phyloP scores from a whole-genome alignment of 2,329 filamentous ascomycete species.

The Colletotrichum sp. region DNA sequence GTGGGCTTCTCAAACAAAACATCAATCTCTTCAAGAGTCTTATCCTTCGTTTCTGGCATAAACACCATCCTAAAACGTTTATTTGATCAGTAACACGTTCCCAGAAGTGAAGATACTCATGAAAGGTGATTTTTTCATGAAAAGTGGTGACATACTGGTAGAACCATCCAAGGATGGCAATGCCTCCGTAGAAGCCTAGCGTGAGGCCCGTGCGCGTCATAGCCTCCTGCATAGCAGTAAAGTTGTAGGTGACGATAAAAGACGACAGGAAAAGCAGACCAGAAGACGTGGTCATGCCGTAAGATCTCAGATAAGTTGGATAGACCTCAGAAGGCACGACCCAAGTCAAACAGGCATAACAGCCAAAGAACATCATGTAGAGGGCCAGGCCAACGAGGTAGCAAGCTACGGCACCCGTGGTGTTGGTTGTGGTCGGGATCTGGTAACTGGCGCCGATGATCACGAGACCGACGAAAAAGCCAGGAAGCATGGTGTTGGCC shows the following conservation, averaged over 20 bases:
- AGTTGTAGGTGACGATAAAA: conserved; percentile 80
- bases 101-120: not conserved
- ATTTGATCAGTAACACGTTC: not conserved
- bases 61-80: conserved; percentile 55
- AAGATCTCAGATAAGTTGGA: conserved; percentile 73
- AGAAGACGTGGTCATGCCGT: conserved; percentile 76
- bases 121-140: not conserved
- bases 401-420: conserved; percentile 56
- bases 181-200: conserved; percentile 77
- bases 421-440: conserved; percentile 51
- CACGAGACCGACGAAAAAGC: conserved; percentile 73
- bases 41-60: conserved; percentile 78
- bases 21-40: conserved; percentile 74
- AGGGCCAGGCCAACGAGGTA: conserved; percentile 72
- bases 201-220: conserved; percentile 70
- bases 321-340: conserved; percentile 73
- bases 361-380: conserved; percentile 72
- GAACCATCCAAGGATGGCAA: conserved; percentile 72
- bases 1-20: conserved; percentile 70
- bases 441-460: conserved; percentile 70
- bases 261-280: conserved; percentile 73
- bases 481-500: conserved; percentile 74
- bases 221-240: conserved; percentile 70
- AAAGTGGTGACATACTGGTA: conserved; percentile 53
- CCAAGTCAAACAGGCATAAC: conserved; percentile 69